A percentile compares a stretch with the other conserved stretches of the same genome.
These are phyloP conservation scores for Calycina marina DNA, from an alignment of 2,329 filamentous ascomycete species.

Conservation along the genomic window DNA sequence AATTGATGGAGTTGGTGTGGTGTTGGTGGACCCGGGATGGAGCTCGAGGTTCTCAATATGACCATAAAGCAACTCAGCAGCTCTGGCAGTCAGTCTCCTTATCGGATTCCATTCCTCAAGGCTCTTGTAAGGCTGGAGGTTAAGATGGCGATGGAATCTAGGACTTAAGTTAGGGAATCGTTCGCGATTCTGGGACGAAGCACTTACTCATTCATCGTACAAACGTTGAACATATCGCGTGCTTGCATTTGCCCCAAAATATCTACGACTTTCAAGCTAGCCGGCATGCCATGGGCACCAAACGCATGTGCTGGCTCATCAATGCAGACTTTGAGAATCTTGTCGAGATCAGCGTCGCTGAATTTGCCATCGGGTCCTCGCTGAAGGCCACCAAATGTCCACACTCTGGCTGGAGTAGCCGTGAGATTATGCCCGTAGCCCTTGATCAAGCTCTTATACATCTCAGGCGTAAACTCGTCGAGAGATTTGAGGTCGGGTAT, in stretches of 20 bases:
- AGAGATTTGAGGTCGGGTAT: constrained; percentile 18
- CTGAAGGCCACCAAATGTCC: constrained; percentile 25
- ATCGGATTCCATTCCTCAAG: constrained; percentile 39
- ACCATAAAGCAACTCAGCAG: constrained; percentile 31
- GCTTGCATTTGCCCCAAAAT: constrained; percentile 33
- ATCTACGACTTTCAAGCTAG: constrained; percentile 31
- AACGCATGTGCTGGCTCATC: constrained; percentile 35
- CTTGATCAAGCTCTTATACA: constrained; percentile 29
- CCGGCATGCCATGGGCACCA: constrained; percentile 33
- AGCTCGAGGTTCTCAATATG: constrained; percentile 39
- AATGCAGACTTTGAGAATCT: constrained; percentile 30
- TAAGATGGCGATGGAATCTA: constrained; percentile 33
- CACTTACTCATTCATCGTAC: constrained; percentile 32
- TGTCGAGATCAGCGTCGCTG: constrained; percentile 28
- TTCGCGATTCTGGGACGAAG: background rate
- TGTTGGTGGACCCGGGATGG: constrained; percentile 27
- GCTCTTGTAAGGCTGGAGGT: constrained; percentile 31
- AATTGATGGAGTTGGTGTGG: too few relatives aligned
- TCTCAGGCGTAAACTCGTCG: constrained; percentile 27
- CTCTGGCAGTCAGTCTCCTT: constrained; percentile 27
- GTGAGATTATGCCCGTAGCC: constrained; percentile 12
- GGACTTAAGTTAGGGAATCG: background rate
- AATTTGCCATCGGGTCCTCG: constrained; percentile 28
- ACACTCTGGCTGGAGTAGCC: background rate
- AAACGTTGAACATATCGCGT: constrained; percentile 32